phyloP scores from a whole-genome alignment of 73 alveolate genomes.

The Effrenium voratum region DNA sequence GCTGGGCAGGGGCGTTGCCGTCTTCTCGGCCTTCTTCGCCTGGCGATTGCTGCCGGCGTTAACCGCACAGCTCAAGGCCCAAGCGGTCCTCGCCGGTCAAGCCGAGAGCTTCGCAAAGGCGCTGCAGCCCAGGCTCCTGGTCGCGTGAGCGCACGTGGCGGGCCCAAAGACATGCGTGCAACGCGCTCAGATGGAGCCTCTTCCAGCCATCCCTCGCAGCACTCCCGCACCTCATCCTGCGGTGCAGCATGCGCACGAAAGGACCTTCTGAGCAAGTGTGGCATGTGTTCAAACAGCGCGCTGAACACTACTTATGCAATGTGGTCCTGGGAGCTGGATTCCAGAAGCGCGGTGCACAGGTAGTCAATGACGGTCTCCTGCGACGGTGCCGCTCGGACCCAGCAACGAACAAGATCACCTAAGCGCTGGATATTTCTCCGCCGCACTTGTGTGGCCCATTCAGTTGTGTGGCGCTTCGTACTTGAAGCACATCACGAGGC shows the following conservation, averaged over 20 bases:
- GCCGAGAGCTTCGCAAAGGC: not conserved
- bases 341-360: conserved; percentile 26
- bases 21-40: conserved; percentile 9
- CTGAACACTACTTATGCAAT: not conserved
- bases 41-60: not conserved
- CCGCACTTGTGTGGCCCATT: too few species aligned
- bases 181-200: not conserved
- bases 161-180: not conserved
- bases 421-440: too few species aligned
- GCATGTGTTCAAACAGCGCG: not conserved
- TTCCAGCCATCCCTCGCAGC: conserved; percentile 76
- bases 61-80: not conserved
- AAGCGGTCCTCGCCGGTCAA: not conserved
- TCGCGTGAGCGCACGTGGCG: not conserved
- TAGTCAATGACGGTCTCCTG: conserved; percentile 48
- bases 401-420: too few species aligned
- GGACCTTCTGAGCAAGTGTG: not conserved
- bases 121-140: not conserved
- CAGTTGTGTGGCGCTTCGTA: too few species aligned
- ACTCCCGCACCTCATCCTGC: conserved; percentile 71
- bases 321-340: not conserved
- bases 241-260: not conserved
- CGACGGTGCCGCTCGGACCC: too few species aligned
- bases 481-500: too few species aligned
- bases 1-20: not conserved